Base-by-base conservation (phyloP, 768 basidiomycete species). In the Sporobolomyces pararoseus region DNA sequence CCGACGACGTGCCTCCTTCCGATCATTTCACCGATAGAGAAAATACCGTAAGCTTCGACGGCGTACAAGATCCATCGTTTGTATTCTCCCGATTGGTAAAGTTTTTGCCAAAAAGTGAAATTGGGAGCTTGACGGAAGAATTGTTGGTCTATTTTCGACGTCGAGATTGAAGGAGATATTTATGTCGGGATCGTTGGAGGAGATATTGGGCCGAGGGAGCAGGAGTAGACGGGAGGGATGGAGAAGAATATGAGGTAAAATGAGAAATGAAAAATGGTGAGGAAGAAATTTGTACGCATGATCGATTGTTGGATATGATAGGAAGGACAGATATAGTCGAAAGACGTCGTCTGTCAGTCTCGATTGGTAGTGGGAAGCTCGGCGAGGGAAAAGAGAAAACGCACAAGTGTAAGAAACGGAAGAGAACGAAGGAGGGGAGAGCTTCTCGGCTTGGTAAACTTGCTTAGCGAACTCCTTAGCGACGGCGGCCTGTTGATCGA, bases 21-120 rank as follows among this genome's bases (percentile, higher is more conserved):
- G 32, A 93, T 75, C 66, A 93, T 93, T 81, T 94, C 91, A 64
- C 91, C 91, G 81, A 94, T 85, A 87, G 90, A 89, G 84, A 89
- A 95, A 75, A 95, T 88, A 21, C 88, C 87, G 78, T 93, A 95
- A 37, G 90, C 91, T 81, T 95, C 90, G 29, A 91, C 77, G 13
- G 85, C 90, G 77, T 91, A 90, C 14, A 86, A 86, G 31, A 91
- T 82, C 52, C 69, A 53, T 75, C 84, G 83, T 9, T 83, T 83
- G 80, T 86, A 84, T 75, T 90, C 86, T 10, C 90, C 90, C 55
- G 82, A 86, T 75, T 81, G 79, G 19, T 85, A 76, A 25, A 65
- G 52, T 66, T 84, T 82, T 16, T 86, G 83, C 85, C 87, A 87
- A 79, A 86, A 89, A 29, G 81, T 80, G 0, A 82, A 79, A 78